Base-by-base conservation (phyloP, 495 filamentous ascomycete genomes). In the Tuber calosporum region DNA sequence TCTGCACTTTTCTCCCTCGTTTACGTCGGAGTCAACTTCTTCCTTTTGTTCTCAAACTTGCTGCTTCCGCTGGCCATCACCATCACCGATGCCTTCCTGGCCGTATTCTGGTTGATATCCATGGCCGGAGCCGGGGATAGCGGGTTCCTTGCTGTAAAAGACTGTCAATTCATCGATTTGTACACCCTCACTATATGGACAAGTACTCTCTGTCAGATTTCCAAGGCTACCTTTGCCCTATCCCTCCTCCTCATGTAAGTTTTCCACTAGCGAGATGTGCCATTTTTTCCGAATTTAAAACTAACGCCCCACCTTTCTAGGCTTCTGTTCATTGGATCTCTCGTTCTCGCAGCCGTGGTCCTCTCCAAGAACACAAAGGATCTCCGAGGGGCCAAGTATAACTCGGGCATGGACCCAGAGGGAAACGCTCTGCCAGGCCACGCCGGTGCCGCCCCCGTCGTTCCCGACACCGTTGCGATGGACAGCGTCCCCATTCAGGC, bases 271-370 rank as follows among this genome's bases (percentile, higher is more conserved):
- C 40, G 37, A 26, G n/a, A 36, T 71, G 19, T 22, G 11, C n/a
- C n/a, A 26, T 58, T 30, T 26, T 9, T 58, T 58, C 2, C 2
- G 48, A 13, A 38, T 71, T 34, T 37, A 42, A 22, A 41, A 36
- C 37, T 43, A 6, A 30, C 45, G 45, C 43, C 70, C 53, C 30
- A 40, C 8, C 41, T 22, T 37, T 2, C 39, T 1, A 80, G 79
- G 74, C 72, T 81, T 40, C 53, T 80, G n/a, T 81, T 81, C 71
- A 80, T 80, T 36, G 79, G 69, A 34, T 66, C 79, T 19, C 75
- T 78, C 40, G 75, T 80, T 48, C 66, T 78, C 26, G 72, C 79
- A 43, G 70, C 79, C 42, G 68, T 78, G 9, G 36, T 74, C 37
- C 75, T 81, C 37, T 69, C 73, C 69, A 73, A 73, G 22, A 80